These are phyloP conservation scores for Ustilago trichophora DNA, from an alignment of 1,284 basidiomycete species.

Conservation along the genomic window DNA sequence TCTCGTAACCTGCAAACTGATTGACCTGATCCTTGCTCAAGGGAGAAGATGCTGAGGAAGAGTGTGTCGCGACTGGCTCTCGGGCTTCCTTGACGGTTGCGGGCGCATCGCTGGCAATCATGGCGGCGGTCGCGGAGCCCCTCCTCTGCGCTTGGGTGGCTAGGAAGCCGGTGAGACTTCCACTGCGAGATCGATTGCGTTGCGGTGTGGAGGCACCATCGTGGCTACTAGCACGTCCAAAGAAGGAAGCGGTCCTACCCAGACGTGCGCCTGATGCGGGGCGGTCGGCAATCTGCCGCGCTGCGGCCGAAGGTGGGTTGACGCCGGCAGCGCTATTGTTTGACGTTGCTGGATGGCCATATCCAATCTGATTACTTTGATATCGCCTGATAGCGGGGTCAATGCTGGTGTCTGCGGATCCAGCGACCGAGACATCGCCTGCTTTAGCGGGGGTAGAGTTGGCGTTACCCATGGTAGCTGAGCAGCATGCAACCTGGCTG, in stretches of 20 bases:
- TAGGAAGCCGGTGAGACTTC: constrained; percentile 36
- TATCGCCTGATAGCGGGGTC: constrained; percentile 25
- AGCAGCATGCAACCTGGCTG: background rate
- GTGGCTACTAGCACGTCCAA: constrained; percentile 45
- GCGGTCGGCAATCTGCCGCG: constrained; percentile 11
- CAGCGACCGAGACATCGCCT: constrained; percentile 5
- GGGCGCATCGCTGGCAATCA: constrained; percentile 11
- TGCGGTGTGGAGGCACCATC: constrained; percentile 35
- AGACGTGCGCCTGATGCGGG: constrained; percentile 6
- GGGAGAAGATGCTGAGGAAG: constrained; percentile 3
- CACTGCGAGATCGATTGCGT: constrained; percentile 35
- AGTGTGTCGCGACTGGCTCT: constrained; percentile 6
- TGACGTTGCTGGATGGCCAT: background rate
- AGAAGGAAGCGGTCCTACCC: constrained; percentile 29
- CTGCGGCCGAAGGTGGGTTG: too few species aligned
- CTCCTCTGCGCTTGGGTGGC: constrained; percentile 23
- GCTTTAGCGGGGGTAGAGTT: constrained; percentile 31
- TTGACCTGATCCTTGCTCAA: background rate
- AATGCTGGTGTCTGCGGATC: constrained; percentile 1
- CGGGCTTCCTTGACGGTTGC: constrained; percentile 17
- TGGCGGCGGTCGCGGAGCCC: constrained; percentile 27
- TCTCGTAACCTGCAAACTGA: constrained; percentile 24
- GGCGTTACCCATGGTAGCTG: constrained; percentile 30
- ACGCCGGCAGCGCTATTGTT: constrained; percentile 1
- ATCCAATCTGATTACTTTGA: constrained; percentile 15